Evolutionary conservation across 2,329 filamentous ascomycete genomes (phyloP), one percentile per base, ranked within the genome.

Genomic region (Trichoderma lentiforme): DNA sequence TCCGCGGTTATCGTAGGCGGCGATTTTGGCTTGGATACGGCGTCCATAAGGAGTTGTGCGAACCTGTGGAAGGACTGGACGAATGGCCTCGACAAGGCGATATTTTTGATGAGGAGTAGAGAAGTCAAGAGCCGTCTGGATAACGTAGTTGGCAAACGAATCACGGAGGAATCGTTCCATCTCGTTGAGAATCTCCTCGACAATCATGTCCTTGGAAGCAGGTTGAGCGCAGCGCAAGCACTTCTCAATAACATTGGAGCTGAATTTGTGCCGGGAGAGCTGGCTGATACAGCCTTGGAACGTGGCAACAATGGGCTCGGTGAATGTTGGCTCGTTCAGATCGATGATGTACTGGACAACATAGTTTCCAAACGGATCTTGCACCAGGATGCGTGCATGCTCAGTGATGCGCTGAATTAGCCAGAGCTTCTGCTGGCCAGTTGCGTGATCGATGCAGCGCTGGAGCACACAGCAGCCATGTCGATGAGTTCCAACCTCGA

Each of bases 311-410:
- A 99, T 86, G 4, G 95, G 95, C 78, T 96, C 92, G 1, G 95
- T 98, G 83, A 97, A 98, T 76, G 86, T 86, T 14, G 92, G 87
- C 79, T 99, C 94, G 75, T 94, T 94, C 70, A 98, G 88, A 80
- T 98, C 96, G 76, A 99, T 90, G 79, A 99, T 98, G 84, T 99
- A 99, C 84, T 99, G 96, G 65, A 99, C 93, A 65, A 99, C 96
- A 76, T 99, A 99, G 83, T 99, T 99, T 79, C 96, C 96, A 77
- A 98, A 99, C 0, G 96, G 95, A 81, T 99, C 96, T 81, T 98
- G 94, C 24, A 99, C 94, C 12, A 99, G 89, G 47, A 91, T 86
- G 75, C 93, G 92, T n/a, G 95, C 94, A 79, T 97, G 92, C 70
- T 91, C 87, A 1, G 95, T 98, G 81, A 99, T 98, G 79, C 93